A percentile compares a stretch with the other conserved stretches of the same genome.
phyloP scores from a whole-genome alignment of 192 early-diverging fungal genomes.

The Backusella tuberculispora region DNA sequence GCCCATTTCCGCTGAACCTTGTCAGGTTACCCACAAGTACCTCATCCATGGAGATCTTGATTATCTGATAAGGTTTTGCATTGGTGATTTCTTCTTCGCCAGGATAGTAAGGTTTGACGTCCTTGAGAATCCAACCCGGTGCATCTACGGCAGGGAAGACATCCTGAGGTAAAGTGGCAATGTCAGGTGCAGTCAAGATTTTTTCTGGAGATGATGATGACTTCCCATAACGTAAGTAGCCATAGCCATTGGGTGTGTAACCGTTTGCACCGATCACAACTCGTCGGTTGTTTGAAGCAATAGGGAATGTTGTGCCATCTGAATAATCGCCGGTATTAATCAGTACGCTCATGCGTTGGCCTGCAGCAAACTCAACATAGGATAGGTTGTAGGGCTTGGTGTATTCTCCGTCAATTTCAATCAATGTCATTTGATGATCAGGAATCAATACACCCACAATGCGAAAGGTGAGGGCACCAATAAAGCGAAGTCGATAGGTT shows the following conservation, averaged over 20 bases:
- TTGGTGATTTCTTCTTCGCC: neutral
- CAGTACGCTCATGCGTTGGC: conserved; percentile 51
- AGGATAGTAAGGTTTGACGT: neutral
- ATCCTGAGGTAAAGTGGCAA: neutral
- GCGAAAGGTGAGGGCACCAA: conserved; percentile 43
- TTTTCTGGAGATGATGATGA: neutral
- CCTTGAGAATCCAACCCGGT: neutral
- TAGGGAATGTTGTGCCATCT: conserved; percentile 14
- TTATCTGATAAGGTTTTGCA: neutral
- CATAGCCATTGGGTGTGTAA: conserved; percentile 31
- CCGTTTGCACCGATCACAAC: neutral
- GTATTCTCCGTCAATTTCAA: conserved; percentile 53
- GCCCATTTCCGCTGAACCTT: conserved; percentile 11
- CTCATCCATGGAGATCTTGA: neutral
- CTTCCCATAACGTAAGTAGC: conserved; percentile 19
- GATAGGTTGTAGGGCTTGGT: conserved; percentile 45
- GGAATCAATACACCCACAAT: conserved; percentile 46
- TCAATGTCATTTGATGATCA: conserved; percentile 49
- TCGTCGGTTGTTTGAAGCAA: neutral
- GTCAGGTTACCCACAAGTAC: neutral
- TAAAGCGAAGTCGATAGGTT: conserved; percentile 43
- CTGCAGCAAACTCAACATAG: conserved; percentile 42
- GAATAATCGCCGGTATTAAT: conserved; percentile 36
- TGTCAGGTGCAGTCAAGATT: neutral
- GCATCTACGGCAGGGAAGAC: neutral